Evolutionary conservation across 176 grass and related monocot species (phyloP).

Genomic region (Eleusine coracana): DNA sequence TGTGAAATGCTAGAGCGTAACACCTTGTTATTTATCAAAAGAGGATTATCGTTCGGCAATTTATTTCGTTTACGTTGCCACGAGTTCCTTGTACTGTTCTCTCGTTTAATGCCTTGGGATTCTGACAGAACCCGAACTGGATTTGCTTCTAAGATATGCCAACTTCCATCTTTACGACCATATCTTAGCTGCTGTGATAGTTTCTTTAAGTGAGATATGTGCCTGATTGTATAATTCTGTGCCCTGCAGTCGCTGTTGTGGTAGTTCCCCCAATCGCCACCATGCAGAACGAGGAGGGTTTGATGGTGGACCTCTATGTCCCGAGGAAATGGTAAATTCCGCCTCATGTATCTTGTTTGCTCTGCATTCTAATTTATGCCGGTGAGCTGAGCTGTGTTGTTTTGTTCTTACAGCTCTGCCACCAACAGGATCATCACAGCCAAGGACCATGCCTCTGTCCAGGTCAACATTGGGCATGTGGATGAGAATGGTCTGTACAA

Average conservation of each 20-base stretch:
- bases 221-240: neutral
- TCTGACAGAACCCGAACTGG: neutral
- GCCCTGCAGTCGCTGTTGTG: constrained; percentile 13
- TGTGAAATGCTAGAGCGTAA: no score
- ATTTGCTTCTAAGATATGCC: neutral
- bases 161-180: neutral
- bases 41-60: no score
- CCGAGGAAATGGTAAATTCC: constrained; percentile 59
- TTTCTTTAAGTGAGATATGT: neutral
- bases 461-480: constrained; percentile 77
- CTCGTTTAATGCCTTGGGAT: neutral
- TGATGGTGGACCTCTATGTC: constrained; percentile 78
- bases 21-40: no score
- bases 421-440: constrained; percentile 77
- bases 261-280: constrained; percentile 1
- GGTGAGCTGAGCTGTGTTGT: neutral
- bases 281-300: constrained; percentile 83
- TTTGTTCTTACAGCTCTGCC: constrained; percentile 57
- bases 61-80: no score
- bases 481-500: constrained; percentile 77
- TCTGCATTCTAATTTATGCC: neutral
- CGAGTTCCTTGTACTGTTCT: no score
- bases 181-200: neutral
- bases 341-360: neutral
- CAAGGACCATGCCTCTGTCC: constrained; percentile 84